Evolutionary conservation across 2,329 filamentous ascomycete species (phyloP), one percentile per base, ranked within the genome.

Genomic region (Colletotrichum zoysiae): DNA sequence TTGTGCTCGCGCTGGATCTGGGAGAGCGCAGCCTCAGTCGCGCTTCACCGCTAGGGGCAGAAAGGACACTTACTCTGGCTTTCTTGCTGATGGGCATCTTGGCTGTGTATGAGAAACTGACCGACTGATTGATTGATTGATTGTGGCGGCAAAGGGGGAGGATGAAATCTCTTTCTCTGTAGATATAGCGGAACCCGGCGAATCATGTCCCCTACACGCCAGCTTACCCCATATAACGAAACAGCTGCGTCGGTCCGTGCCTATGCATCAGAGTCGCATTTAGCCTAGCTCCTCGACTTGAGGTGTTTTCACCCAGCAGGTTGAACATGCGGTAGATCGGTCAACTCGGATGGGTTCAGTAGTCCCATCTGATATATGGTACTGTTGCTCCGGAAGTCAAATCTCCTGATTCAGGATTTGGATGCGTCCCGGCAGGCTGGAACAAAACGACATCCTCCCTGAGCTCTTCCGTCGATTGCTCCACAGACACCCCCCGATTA

Each of bases 1-100:
- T 88, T 86, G 80, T 89, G 87, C 79, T 89, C 87, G 77, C 85
- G 85, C 75, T 83, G 81, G 75, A 86, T 81, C 83, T 88, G 50
- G 30, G n/a, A 11, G 53, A 38, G 18, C 30, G 53, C 38, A 56
- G 30, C 30, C 33, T 56, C 33, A 38, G 30, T 38, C 20, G 33
- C 14, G 53, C 30, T n/a, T 35, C 30, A 56, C 11, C 53, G 16
- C 7, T 16, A 11, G 30, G 18, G 20, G 18, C 9, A 20, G 33
- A 56, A 56, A 12, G 9, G 12, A 3, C 7, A 35, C 53, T 56
- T 38, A 56, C 53, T 38, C 53, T 38, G 4, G 53, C 53, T 11
- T 56, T 56, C 26, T 56, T 56, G 53, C 53, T 56, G 30, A 56
- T 56, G 30, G 53, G 30, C 53, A 56, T 56, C 2, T 35, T 55